These are phyloP conservation scores for Bretschneidera sinensis DNA, from an alignment of 345 rosid species.

Conservation along the genomic window DNA sequence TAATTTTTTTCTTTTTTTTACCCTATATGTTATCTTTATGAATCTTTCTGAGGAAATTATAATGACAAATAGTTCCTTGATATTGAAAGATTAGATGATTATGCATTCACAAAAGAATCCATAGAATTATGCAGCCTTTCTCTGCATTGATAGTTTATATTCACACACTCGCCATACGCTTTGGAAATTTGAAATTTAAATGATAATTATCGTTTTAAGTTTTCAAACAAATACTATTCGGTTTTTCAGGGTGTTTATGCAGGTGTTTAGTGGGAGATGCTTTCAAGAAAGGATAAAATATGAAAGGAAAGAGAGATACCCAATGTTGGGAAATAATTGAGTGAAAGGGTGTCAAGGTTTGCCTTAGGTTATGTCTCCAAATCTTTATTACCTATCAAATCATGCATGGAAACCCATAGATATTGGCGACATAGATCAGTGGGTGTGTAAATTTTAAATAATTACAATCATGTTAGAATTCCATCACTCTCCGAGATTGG, in stretches of 20 bases:
- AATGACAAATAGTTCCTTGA: slow-evolving; percentile 18
- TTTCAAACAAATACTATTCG: too few relatives aligned
- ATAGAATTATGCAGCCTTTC: not conserved
- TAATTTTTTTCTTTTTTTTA: slow-evolving; percentile 21
- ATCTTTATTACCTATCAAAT: slow-evolving; percentile 4
- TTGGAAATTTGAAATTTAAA: too few relatives aligned
- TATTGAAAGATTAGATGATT: not conserved
- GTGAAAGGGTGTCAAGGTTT: slow-evolving; percentile 1
- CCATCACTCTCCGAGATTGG: slow-evolving; percentile 13
- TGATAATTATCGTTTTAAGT: too few relatives aligned
- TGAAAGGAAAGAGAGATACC: too few relatives aligned
- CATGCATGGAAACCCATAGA: slow-evolving; percentile 15
- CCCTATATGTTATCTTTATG: slow-evolving; percentile 23
- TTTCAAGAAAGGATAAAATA: not conserved
- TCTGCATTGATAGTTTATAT: not conserved
- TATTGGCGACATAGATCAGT: not conserved
- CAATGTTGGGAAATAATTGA: slow-evolving; percentile 20
- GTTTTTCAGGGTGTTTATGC: too few relatives aligned
- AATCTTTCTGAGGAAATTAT: slow-evolving; percentile 33
- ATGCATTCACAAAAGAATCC: slow-evolving; percentile 4
- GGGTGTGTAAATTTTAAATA: not conserved
- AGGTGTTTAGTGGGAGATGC: too few relatives aligned
- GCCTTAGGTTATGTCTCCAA: not conserved
- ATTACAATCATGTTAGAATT: slow-evolving; percentile 9
- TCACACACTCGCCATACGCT: too few relatives aligned